A percentile compares a stretch with the other conserved stretches of the same genome.
phyloP scores from a whole-genome alignment of 805 yeast species.

The Yarrowia deformans region DNA sequence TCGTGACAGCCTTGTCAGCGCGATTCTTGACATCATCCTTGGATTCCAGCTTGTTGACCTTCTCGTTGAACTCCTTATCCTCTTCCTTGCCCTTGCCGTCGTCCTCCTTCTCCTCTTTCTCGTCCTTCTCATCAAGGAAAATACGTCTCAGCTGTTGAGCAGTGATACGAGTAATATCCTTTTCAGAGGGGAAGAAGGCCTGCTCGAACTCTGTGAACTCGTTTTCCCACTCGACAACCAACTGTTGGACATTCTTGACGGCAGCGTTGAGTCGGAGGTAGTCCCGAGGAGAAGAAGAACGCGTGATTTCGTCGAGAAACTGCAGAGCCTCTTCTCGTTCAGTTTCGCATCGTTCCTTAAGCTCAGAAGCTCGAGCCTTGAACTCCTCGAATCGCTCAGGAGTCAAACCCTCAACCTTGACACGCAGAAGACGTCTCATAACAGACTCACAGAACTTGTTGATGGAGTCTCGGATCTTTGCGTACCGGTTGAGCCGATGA shows the following conservation, averaged over 20 bases:
- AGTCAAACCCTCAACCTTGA: conserved; percentile 78
- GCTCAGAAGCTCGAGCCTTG: conserved; percentile 60
- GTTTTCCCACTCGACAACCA: conserved; percentile 85
- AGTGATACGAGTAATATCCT: conserved; percentile 88
- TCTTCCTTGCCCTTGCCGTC: conserved; percentile 39
- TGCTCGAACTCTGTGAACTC: conserved; percentile 83
- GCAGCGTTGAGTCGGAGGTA: conserved; percentile 75
- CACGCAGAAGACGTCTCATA: conserved; percentile 69
- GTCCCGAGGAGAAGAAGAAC: conserved; percentile 64
- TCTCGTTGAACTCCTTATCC: conserved; percentile 41
- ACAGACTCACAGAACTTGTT: conserved; percentile 75
- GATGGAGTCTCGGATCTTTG: conserved; percentile 61
- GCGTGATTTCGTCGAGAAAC: conserved; percentile 61
- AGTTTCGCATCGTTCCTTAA: conserved; percentile 59
- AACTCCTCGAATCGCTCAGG: conserved; percentile 78
- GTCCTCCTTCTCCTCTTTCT: conserved; percentile 45
- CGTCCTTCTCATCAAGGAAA: conserved; percentile 60
- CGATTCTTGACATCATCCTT: neutral
- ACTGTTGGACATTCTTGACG: conserved; percentile 74
- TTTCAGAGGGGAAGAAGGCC: conserved; percentile 84
- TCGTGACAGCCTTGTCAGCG: neutral
- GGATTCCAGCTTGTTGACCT: conserved; percentile 11
- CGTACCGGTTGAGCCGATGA: conserved; percentile 69
- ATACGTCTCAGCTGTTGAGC: conserved; percentile 83
- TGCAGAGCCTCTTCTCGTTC: conserved; percentile 59